Evolutionary conservation across 2,329 filamentous ascomycete genomes (phyloP).

Genomic region (Ophiostoma australiae): DNA sequence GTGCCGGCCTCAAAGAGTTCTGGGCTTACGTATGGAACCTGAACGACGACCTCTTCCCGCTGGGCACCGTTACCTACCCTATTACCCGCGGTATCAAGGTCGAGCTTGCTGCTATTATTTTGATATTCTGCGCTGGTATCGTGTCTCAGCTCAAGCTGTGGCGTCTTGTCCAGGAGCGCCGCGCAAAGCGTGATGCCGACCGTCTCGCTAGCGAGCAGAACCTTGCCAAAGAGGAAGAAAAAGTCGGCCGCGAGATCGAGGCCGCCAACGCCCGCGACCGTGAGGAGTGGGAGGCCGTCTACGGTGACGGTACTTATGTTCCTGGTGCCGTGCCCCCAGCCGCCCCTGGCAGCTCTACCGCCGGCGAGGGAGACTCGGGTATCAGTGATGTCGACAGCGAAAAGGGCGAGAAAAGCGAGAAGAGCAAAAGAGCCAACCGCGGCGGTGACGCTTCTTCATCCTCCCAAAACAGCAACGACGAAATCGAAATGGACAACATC

Average conservation of each 20-base stretch:
- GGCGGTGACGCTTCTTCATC: neutral
- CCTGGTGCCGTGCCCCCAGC: neutral
- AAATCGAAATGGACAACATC: constrained; percentile 53
- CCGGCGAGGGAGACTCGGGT: constrained; percentile 45
- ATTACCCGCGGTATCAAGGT: constrained; percentile 81
- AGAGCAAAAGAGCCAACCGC: neutral
- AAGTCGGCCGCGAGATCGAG: constrained; percentile 63
- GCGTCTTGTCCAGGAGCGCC: constrained; percentile 67
- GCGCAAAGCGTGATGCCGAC: constrained; percentile 49
- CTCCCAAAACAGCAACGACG: neutral
- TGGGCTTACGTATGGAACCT: constrained; percentile 89
- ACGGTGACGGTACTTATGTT: constrained; percentile 53
- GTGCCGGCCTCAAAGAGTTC: constrained; percentile 90
- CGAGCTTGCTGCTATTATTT: constrained; percentile 71
- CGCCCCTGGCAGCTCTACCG: constrained; percentile 27
- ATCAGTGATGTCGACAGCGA: constrained; percentile 45
- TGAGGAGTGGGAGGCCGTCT: constrained; percentile 69
- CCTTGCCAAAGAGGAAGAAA: constrained; percentile 61
- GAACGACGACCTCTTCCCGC: constrained; percentile 74
- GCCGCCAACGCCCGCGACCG: constrained; percentile 57
- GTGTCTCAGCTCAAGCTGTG: constrained; percentile 83
- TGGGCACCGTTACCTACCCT: constrained; percentile 72
- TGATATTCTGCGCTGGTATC: constrained; percentile 69
- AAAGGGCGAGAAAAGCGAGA: constrained; percentile 44
- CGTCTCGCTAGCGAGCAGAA: constrained; percentile 48